Percentiles rank a stretch among this genome's conserved stretches.
These are phyloP conservation scores for Beta corolliflora DNA, from an alignment of 179 eudicot species.

Conservation along the genomic window DNA sequence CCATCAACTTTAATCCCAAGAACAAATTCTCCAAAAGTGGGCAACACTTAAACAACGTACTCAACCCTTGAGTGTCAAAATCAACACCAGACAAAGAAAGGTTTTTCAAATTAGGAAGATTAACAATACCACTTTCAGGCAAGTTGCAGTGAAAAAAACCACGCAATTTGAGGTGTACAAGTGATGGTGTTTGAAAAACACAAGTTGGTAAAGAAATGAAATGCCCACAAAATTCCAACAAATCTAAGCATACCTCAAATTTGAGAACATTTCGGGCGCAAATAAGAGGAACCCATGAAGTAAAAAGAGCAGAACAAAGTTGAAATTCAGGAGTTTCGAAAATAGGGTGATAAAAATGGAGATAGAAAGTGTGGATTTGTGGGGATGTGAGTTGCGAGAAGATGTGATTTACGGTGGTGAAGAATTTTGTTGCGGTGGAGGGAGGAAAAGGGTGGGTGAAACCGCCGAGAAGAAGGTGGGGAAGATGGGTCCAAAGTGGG, in stretches of 20 bases:
- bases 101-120: not conserved
- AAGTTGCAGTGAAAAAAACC: not conserved
- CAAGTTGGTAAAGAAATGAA: not conserved
- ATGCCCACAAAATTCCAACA: not conserved
- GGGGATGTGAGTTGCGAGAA: not conserved
- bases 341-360: not conserved
- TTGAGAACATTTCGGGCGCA: not conserved
- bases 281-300: not conserved
- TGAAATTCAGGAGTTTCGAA: no score
- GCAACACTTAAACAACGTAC: not conserved
- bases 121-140: not conserved
- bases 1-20: not conserved
- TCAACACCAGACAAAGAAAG: not conserved
- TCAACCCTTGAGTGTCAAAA: not conserved
- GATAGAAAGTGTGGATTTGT: not conserved
- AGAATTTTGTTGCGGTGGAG: not conserved
- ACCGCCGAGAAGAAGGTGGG: not conserved
- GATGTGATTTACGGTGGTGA: not conserved
- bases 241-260: not conserved
- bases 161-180: not conserved
- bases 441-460: no score
- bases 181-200: not conserved
- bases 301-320: no score
- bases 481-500: conserved; percentile 8
- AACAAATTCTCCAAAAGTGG: not conserved